Evolutionary conservation across 1,284 basidiomycete species (phyloP), one percentile per base, ranked within the genome.

Genomic region (Mycosarcoma maydis): DNA sequence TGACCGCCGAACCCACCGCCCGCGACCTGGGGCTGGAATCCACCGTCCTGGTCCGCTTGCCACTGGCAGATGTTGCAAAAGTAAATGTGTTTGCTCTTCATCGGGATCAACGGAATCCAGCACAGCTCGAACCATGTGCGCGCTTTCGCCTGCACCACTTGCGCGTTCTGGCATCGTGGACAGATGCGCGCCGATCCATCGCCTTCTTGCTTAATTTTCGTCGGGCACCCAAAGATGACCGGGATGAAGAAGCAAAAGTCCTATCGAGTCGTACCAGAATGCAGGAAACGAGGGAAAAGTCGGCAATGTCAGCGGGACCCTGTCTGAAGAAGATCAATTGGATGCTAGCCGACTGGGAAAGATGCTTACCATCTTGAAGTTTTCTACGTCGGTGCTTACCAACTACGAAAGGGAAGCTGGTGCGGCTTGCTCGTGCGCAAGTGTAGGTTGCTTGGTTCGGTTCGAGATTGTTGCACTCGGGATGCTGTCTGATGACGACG

Each of bases 41-140:
- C 68, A 4, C 73, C 73, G 32, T 75, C 73, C 30, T 73, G 72
- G 1, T 54, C 46, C 7, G 64, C 38, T 38, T 72, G 75, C 78
- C 78, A 81, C 45, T 78, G 75, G 41, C 79, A 81, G 43, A 81
- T 81, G 48, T 73, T 73, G 53, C 79, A 81, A 34, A 67, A 50
- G 62, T 58, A 81, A 43, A 81, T 73, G 45, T 80, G 76, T 36
- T 64, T 65, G 6, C 50, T 38, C 43, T 68, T 71, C 49, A 78
- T 66, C 8, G 77, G 77, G 54, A 77, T 69, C 29, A 81, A 40
- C 4, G 79, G 79, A 24, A 81, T 66, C 73, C 76, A 81, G 61
- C 79, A 81, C 17, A 81, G 56, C 52, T 80, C 78, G 43, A 81
- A 80, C 76, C 78, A 77, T 7, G 56, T 76, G 9, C 73, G 60